Base-by-base conservation (phyloP, 2,329 filamentous ascomycete genomes). In the Ceratocystis variospora region DNA sequence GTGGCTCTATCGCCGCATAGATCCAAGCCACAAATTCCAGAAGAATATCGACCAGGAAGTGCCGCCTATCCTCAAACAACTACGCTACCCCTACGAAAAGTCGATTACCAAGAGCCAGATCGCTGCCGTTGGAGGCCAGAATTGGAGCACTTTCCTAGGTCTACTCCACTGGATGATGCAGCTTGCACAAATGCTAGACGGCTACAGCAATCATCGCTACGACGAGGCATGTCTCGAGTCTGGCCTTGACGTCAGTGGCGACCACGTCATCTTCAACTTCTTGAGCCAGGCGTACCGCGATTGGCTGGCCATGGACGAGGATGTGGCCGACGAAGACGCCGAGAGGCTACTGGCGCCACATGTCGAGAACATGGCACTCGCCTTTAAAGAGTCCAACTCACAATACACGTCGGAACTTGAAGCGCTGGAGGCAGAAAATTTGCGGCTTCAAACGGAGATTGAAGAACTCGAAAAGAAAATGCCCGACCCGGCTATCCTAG, bases 111-210 rank as follows among this genome's bases (percentile, higher is more conserved):
- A 97, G 76, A 96, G 90, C 64, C 91, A 96, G 73, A 90, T 99
- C 67, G 86, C 90, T 0, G 94, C 95, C 1, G 94, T 97, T 0
- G 94, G 94, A 70, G 93, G 92, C 2, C 91, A 96, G 76, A 97
- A 97, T 73, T 99, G 94, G 94, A 88, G 88, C 69, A 94, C 90
- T 0, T 97, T 99, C 72, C 79, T 99, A 12, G 94, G 92, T 0
- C 79, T 99, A 74, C 80, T 99, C 63, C 92, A 99, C 77, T 99
- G 94, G 94, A 93, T 99, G 86, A 96, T 99, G 93, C 92, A 97
- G 75, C 79, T 99, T 63, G 90, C 90, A 3, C 87, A 93, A 71
- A 96, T 97, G 87, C 84, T 97, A 73, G 92, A 97, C 69, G 83
- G 88, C 25, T 97, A 92, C 73, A 79, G 84, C 1, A 76, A 79